These are phyloP conservation scores for Acer yangbiense DNA, from an alignment of 345 rosid genomes.

Conservation along the genomic window DNA sequence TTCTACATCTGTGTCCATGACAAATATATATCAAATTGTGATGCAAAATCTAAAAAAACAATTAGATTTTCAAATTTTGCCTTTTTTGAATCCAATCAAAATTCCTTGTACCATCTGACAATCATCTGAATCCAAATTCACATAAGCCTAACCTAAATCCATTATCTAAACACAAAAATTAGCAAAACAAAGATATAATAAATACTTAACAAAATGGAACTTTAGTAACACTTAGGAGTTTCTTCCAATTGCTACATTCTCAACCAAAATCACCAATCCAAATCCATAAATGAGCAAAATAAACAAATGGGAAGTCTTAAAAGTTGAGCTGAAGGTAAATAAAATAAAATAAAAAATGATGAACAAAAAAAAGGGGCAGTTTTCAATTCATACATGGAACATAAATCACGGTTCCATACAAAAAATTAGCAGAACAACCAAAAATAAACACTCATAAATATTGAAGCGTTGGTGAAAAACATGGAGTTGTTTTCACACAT, in stretches of 20 bases:
- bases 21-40: not conserved
- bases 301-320: slow-evolving; percentile 24
- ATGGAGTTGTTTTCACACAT: not conserved
- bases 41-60: not conserved
- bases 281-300: slow-evolving; percentile 13
- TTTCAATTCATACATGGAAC: not conserved
- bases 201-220: no score
- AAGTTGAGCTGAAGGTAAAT: not conserved
- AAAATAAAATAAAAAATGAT: not conserved
- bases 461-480: not conserved
- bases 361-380: not conserved
- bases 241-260: not conserved
- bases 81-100: not conserved
- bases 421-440: not conserved
- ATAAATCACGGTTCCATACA: not conserved
- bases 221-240: not conserved
- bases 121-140: not conserved
- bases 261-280: slow-evolving; percentile 5
- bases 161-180: not conserved
- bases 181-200: not conserved
- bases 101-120: not conserved
- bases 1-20: not conserved
- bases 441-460: not conserved
- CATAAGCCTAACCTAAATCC: slow-evolving; percentile 5
- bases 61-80: not conserved